Conservation (phyloP, 108 stramenopile species). For the Nannochloropsis oceanica region DNA sequence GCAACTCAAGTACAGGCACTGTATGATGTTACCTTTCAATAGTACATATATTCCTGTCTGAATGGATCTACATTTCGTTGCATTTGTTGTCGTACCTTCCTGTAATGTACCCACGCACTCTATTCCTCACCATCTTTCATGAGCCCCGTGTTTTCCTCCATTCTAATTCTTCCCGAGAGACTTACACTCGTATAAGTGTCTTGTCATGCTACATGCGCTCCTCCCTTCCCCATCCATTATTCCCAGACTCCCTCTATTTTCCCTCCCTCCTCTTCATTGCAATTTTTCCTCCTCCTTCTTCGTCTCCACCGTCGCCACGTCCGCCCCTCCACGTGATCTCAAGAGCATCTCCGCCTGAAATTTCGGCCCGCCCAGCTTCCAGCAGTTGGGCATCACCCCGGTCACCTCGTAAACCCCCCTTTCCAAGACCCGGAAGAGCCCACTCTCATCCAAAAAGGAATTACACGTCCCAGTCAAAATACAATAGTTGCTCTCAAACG, state of each 20-base stretch:
- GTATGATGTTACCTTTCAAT: no score
- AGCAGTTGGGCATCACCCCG: constrained; percentile 66
- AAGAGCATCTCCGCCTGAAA: not conserved
- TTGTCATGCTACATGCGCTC: no score
- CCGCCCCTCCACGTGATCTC: not conserved
- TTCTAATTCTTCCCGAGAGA: no score
- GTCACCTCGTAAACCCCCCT: constrained; percentile 54
- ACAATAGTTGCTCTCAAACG: constrained; percentile 78
- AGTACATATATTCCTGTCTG: no score
- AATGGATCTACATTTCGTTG: no score
- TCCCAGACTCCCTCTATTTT: not conserved
- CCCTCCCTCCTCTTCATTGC: not conserved
- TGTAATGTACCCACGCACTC: no score
- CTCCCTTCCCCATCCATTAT: not conserved
- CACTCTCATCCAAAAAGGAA: constrained; percentile 48
- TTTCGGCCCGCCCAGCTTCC: constrained; percentile 44
- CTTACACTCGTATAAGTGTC: no score
- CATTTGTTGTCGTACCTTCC: no score
- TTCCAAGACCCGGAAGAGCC: constrained; percentile 67
- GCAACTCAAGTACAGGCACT: no score
- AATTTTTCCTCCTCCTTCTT: not conserved
- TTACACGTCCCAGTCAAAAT: constrained; percentile 69
- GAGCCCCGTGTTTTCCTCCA: no score
- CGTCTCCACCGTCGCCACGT: not conserved
- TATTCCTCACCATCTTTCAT: no score